Conservation (phyloP, 1,284 basidiomycete species). For the Polyporus tsugae region DNA sequence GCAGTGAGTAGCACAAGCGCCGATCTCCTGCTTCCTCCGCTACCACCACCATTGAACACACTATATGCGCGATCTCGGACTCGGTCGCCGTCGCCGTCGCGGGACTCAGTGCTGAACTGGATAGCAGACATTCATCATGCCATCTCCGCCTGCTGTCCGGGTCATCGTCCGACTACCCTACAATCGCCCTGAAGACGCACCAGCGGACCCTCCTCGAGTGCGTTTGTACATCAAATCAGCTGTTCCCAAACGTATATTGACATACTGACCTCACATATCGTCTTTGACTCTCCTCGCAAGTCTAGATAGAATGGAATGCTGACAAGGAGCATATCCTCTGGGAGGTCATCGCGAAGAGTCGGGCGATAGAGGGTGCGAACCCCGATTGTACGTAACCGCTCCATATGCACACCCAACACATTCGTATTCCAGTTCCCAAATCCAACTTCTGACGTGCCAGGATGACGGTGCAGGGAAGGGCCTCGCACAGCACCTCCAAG, state of each 20-base stretch:
- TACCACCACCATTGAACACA: not conserved
- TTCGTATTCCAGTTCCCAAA: not conserved
- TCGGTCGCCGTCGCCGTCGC: not conserved
- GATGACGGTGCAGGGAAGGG: conserved; percentile 68
- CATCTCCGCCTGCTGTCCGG: conserved; percentile 53
- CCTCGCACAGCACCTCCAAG: conserved; percentile 77
- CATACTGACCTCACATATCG: not conserved
- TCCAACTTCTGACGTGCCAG: not conserved
- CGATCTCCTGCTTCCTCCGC: no score
- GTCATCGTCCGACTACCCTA: conserved; percentile 80
- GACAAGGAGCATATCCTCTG: conserved; percentile 85
- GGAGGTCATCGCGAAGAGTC: conserved; percentile 82
- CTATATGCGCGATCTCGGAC: not conserved
- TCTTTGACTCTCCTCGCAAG: conserved; percentile 22
- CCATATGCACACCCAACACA: not conserved
- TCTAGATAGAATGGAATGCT: conserved; percentile 79
- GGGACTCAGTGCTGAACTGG: not conserved
- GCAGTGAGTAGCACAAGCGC: no score
- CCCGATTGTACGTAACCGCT: conserved; percentile 73
- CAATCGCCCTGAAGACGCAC: conserved; percentile 74
- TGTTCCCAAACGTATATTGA: conserved; percentile 6
- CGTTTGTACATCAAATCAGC: conserved; percentile 38
- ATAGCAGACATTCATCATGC: conserved; percentile 12
- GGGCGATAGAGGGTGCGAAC: conserved; percentile 69
- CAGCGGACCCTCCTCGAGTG: conserved; percentile 71